Evolutionary conservation across 345 rosid species (phyloP), one percentile per base, ranked within the genome.

Genomic region (Eucalyptus guilfoylei): DNA sequence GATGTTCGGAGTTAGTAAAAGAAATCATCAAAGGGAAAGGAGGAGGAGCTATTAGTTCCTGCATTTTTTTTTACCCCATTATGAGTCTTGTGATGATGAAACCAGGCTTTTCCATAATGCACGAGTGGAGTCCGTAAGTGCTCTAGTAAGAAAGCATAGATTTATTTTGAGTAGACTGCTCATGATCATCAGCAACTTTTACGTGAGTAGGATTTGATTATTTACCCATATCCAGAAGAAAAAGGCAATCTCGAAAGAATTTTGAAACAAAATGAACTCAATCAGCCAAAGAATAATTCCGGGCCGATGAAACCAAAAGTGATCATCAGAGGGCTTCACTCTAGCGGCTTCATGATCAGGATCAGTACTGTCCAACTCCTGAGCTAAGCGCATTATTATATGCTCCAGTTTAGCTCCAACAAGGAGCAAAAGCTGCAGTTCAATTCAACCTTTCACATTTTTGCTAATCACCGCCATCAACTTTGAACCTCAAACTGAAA

Each of bases 351-450:
- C 94, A 72, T 69, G 91, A 28, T 89, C 76, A 52, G 0, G 62
- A 55, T 55, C 3, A 23, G 1, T 24, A 55, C 3, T 10, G 6
- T 55, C 62, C 6, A 88, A 93, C 62, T 95, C 96, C 88, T 95
- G 89, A 32, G 96, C 97, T 90, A 97, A 64, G 47, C 93, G 92
- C 42, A 91, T 89, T 45, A 97, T 97, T 88, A 97, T 92, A 85
- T 96, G 92, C 88, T 96, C 96, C 60, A 97, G 90, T 92, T 97
- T 97, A 2, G 98, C 94, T 7, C 98, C 99, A 88, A 96, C 96
- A 47, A 96, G 92, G 85, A 97, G 95, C 83, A 96, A 91, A 88
- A 97, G 92, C 99, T 97, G 93, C 90, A 54, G 45, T 15, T 49
- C 32, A 83, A 85, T 85, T 49, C 64, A 89, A 80, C 49, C 4